phyloP scores from a whole-genome alignment of 2,329 filamentous ascomycete species.

The Xylaria polymorpha region DNA sequence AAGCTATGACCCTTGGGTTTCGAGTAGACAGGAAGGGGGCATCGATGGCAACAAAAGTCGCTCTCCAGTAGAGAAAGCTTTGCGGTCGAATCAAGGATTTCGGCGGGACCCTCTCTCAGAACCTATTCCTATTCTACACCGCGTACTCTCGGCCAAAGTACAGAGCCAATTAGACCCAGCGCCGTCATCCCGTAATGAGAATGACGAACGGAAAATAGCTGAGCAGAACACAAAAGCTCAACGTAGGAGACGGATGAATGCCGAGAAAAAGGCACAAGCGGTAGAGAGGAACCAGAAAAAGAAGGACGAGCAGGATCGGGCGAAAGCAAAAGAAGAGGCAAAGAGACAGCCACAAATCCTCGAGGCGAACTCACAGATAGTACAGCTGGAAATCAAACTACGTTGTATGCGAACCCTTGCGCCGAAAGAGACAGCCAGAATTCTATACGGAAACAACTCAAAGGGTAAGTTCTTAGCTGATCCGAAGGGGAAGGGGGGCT shows the following conservation, averaged over 20 bases:
- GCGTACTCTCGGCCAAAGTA: background rate
- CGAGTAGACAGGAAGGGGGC: background rate
- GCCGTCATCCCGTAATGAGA: background rate
- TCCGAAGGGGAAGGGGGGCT: background rate
- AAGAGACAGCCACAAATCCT: conserved; percentile 4
- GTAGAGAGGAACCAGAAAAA: background rate
- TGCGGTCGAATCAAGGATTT: conserved; percentile 5
- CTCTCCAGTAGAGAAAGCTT: background rate
- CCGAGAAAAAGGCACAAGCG: background rate
- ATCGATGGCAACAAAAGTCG: too few species aligned
- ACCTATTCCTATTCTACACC: background rate
- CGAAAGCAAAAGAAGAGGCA: background rate
- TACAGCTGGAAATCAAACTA: conserved; percentile 4
- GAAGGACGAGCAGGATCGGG: background rate
- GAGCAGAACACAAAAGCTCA: conserved; percentile 3
- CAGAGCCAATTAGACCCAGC: background rate
- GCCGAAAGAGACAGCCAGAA: conserved; percentile 3
- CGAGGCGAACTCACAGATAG: conserved; percentile 5
- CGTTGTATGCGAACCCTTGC: conserved; percentile 17
- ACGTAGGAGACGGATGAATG: background rate
- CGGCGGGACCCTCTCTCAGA: background rate
- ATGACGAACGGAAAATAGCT: background rate
- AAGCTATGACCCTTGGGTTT: too few species aligned
- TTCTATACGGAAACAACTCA: conserved; percentile 10
- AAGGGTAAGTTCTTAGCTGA: conserved; percentile 1